Evolutionary conservation across 106 monocot genomes (phyloP), one percentile per base, ranked within the genome.

Genomic region (Alisma plantagoaquatica): DNA sequence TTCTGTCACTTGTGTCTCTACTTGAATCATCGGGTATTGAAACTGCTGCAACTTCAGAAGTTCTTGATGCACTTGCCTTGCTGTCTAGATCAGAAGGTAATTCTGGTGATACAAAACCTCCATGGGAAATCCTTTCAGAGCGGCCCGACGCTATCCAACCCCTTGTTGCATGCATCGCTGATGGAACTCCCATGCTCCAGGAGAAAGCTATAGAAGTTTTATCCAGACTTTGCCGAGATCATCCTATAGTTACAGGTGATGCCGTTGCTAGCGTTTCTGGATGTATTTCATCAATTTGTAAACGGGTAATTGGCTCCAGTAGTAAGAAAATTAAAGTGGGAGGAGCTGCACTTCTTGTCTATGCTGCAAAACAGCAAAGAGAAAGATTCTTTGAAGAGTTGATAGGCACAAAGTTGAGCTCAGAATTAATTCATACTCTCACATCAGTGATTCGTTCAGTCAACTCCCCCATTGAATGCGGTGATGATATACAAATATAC

Each of bases 121-220:
- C 82, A 28, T 82, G 73, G 76, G 54, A 28, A 41, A 63, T 85
- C 33, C 82, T 99, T 59, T 54, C 76, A 4, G 98, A 91, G 48
- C 31, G 75, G 64, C 86, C 90, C 26, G 69, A 82, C 43, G 75
- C 82, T 11, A 71, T 99, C 27, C 20, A 54, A 47, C 82, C 98
- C 49, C 47, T 99, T 21, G 79, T 86, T 46, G 72, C 79, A 44
- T 86, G 86, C 57, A 54, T 85, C 49, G 77, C 90, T 57, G 58
- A 82, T 67, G 84, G 77, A 61, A 52, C 76, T 32, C 54, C 79
- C 4, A 42, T 63, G 26, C 61, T 82, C 42, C 98, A 99, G 73
- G 85, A 99, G 59, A 90, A 86, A 77, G 73, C 90, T 26, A 80
- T 99, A 47, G 84, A 99, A 68, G 63, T 99, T 50, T 54, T 91